Percentiles rank a stretch among this genome's conserved stretches.
Conservation (phyloP, 495 filamentous ascomycete genomes). For the Terfezia boudieri region DNA sequence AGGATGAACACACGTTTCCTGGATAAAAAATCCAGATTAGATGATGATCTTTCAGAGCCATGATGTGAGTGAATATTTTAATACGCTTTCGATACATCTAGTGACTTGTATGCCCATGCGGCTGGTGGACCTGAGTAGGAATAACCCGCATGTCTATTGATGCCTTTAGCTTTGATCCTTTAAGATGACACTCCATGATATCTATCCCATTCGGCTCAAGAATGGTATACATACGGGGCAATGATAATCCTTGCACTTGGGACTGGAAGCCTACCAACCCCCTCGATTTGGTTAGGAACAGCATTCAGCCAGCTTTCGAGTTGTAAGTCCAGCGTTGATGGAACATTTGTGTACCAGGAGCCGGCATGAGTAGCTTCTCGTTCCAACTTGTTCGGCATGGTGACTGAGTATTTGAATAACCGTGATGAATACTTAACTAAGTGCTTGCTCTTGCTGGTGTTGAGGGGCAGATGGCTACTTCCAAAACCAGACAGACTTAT, state of each 20-base stretch:
- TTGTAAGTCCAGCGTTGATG: conserved; percentile 36
- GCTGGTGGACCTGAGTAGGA: conserved; percentile 84
- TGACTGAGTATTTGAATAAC: neutral
- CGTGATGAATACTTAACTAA: neutral
- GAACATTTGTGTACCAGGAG: conserved; percentile 63
- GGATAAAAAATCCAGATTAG: neutral
- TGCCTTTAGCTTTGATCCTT: neutral
- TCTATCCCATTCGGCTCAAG: no score
- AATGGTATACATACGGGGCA: no score
- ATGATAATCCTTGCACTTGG: no score
- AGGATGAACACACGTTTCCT: conserved; percentile 85
- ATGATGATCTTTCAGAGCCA: no score
- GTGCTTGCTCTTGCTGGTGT: neutral
- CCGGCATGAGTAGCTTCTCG: conserved; percentile 47
- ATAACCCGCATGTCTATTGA: conserved; percentile 73
- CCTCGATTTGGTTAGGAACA: conserved; percentile 42
- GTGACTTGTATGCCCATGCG: conserved; percentile 80
- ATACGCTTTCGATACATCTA: conserved; percentile 64
- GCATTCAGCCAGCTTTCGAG: conserved; percentile 58
- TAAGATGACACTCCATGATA: neutral
- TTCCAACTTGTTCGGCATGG: conserved; percentile 26
- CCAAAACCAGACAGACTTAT: neutral
- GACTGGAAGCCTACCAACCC: conserved; percentile 38
- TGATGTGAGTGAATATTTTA: conserved; percentile 4
- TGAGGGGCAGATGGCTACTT: neutral